Evolutionary conservation across 441 rosid species (phyloP), one percentile per base, ranked within the genome.

Genomic region (Capsella rubella): DNA sequence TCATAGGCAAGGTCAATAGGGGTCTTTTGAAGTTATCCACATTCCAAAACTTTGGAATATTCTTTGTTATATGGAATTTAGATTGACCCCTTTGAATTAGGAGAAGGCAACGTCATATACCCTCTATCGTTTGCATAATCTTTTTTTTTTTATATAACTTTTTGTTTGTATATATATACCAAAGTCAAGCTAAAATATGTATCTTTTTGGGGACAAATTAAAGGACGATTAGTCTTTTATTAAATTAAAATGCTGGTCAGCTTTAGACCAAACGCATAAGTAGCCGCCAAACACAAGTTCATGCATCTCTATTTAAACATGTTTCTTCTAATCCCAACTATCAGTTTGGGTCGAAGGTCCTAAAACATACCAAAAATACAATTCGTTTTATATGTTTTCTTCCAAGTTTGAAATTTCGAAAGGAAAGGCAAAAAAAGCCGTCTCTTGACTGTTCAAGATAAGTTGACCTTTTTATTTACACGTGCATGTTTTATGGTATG

Each of bases 381-480:
- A 43, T 32, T 31, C 61, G 11, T 1, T 67, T 4, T 27, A 12
- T 4, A 53, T 6, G 0, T 4, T 68, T 8, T 75, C 79, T 27
- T 43, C 35, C 45, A 27, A 8, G 71, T 29, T 63, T 16, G 42
- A 42, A 55, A 28, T 14, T 47, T 49, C 5, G 52, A 13, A 53
- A 46, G 45, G 47, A 53, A 43, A 75, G 31, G 73, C 27, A 18
- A 27, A 2, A 45, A 50, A 50, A 49, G 65, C 51, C 70, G 13
- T 61, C 69, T 75, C 64, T 75, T 61, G 74, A 75, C 70, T 53
- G 43, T 68, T 75, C 58, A 75, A 4, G 73, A 75, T 68, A 60
- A 67, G 69, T 52, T 18, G 64, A 60, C 43, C 21, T 52, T 72
- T 16, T 67, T 43, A 32, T 12, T 7, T 7, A 67, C 63, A 75